Evolutionary conservation across 2,329 filamentous ascomycete genomes (phyloP).

Genomic region (Calonectria ilicicola): DNA sequence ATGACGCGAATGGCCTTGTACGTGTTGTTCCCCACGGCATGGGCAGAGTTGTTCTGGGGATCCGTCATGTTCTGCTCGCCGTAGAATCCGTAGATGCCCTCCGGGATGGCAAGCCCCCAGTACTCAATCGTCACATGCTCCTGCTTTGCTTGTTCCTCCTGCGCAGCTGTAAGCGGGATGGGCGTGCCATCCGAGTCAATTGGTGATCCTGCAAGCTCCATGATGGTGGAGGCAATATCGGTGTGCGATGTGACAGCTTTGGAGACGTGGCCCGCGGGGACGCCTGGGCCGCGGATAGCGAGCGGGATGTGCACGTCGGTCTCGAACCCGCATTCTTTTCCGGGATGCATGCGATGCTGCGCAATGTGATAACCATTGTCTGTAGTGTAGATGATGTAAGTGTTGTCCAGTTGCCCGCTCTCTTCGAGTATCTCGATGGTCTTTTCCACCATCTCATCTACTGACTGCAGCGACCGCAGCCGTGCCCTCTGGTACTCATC

Average conservation of each 20-base stretch:
- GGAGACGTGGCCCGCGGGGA: conserved; percentile 51
- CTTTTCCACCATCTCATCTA: conserved; percentile 58
- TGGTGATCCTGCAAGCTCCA: conserved; percentile 48
- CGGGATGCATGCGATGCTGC: conserved; percentile 64
- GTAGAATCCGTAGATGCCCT: conserved; percentile 34
- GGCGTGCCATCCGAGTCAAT: conserved; percentile 64
- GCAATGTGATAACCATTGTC: conserved; percentile 67
- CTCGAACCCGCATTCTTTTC: conserved; percentile 64
- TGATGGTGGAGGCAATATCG: conserved; percentile 67
- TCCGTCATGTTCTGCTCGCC: conserved; percentile 9
- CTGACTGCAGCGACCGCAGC: conserved; percentile 55
- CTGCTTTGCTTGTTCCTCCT: conserved; percentile 26
- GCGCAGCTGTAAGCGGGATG: conserved; percentile 51
- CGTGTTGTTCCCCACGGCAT: conserved; percentile 54
- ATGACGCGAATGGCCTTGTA: conserved; percentile 65
- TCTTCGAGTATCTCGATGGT: conserved; percentile 48
- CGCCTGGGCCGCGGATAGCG: conserved; percentile 62
- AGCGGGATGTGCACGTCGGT: conserved; percentile 65
- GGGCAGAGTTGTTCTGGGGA: background rate
- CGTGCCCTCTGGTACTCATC: conserved; percentile 55
- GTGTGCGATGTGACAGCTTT: conserved; percentile 62
- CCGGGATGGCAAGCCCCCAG: conserved; percentile 57
- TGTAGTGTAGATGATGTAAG: conserved; percentile 64
- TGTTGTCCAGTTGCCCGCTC: conserved; percentile 49
- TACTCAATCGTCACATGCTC: conserved; percentile 67